A percentile compares a stretch with the other conserved stretches of the same genome.
phyloP scores from a whole-genome alignment of 768 basidiomycete species.

The Suillus occidentalis region DNA sequence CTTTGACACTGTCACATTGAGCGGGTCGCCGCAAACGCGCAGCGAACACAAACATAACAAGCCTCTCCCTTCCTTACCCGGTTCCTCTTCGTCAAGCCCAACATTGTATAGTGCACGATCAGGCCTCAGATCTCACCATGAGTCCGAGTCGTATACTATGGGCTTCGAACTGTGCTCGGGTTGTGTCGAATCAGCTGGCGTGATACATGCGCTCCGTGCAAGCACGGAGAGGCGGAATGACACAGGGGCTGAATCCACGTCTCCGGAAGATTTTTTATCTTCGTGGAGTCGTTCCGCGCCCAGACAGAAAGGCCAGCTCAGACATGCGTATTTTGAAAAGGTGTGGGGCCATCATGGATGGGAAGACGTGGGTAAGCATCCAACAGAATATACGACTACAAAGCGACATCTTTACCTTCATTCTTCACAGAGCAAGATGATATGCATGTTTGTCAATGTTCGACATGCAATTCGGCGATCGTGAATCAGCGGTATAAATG shows the following conservation, averaged over 20 bases:
- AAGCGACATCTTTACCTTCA: not conserved
- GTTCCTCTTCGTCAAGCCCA: constrained; percentile 24
- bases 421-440: constrained; percentile 69
- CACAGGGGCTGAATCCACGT: constrained; percentile 40
- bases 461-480: constrained; percentile 72
- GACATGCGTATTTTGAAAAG: constrained; percentile 87
- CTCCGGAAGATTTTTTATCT: constrained; percentile 56
- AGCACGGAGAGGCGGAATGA: constrained; percentile 33
- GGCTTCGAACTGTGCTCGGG: constrained; percentile 86
- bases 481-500: constrained; percentile 79
- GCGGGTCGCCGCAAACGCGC: constrained; percentile 14
- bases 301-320: constrained; percentile 67
- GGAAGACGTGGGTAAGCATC: constrained; percentile 80
- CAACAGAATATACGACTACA: not conserved
- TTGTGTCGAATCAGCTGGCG: constrained; percentile 78
- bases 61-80: constrained; percentile 46
- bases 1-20: constrained; percentile 19
- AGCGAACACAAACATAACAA: constrained; percentile 33
- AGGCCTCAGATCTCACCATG: constrained; percentile 1
- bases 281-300: constrained; percentile 69
- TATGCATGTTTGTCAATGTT: constrained; percentile 61
- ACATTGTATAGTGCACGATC: constrained; percentile 13
- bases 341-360: constrained; percentile 83
- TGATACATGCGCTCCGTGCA: constrained; percentile 71
- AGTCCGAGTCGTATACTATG: constrained; percentile 9